A percentile compares a stretch with the other conserved stretches of the same genome.
Conservation (phyloP, 2,329 filamentous ascomycete genomes). For the Ceratocystis harringtonii region DNA sequence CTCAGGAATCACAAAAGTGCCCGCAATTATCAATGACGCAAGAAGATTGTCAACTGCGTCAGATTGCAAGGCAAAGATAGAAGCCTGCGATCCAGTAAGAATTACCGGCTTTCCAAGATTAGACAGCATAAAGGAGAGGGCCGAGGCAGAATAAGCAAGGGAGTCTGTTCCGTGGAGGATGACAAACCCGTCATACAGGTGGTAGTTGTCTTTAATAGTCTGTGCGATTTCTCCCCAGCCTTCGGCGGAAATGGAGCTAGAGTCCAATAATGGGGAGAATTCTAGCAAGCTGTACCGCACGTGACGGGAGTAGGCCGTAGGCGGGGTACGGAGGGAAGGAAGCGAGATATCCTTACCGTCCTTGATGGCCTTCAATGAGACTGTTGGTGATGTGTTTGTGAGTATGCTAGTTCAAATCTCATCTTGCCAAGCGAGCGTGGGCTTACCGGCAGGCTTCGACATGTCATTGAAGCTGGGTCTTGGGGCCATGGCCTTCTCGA, state of each 20-base stretch:
- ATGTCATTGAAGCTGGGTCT: conserved; percentile 73
- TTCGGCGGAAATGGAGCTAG: conserved; percentile 71
- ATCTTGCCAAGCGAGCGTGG: neutral
- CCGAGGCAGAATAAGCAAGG: conserved; percentile 75
- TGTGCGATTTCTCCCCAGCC: conserved; percentile 76
- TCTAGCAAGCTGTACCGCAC: conserved; percentile 75
- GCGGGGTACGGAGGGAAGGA: conserved; percentile 61
- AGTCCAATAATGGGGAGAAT: conserved; percentile 73
- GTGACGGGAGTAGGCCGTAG: conserved; percentile 63
- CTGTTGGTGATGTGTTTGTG: conserved; percentile 21
- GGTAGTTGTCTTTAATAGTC: conserved; percentile 72
- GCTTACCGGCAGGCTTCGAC: conserved; percentile 23
- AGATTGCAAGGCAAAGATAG: conserved; percentile 79
- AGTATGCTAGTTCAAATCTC: neutral
- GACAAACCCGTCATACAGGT: conserved; percentile 78
- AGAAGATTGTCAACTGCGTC: conserved; percentile 86
- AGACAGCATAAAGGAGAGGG: conserved; percentile 82
- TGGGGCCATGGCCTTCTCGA: conserved; percentile 67
- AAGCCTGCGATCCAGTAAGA: conserved; percentile 67
- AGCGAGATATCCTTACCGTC: conserved; percentile 37
- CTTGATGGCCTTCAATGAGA: conserved; percentile 36
- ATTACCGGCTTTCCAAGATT: conserved; percentile 86
- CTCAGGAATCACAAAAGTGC: conserved; percentile 84
- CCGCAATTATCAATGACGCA: conserved; percentile 75
- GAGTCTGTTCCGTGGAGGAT: conserved; percentile 86